Evolutionary conservation across 768 basidiomycete genomes (phyloP).

Genomic region (Strobilomyces echinocephalus): DNA sequence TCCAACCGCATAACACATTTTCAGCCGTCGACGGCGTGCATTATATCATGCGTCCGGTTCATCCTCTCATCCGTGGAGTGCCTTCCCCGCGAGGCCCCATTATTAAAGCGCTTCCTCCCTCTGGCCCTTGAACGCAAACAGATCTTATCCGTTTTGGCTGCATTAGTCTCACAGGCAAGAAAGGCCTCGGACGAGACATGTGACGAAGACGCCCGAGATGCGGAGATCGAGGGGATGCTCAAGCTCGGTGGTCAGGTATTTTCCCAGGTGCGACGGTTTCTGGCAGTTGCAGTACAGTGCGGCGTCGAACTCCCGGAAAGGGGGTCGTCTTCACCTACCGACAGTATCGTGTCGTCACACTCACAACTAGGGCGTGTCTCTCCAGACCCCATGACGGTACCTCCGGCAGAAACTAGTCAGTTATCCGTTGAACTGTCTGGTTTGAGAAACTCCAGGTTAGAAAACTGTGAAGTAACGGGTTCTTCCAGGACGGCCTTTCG

Average conservation of each 20-base stretch:
- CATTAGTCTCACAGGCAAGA: slow-evolving; percentile 77
- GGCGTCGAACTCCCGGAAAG: slow-evolving; percentile 63
- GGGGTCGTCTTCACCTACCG: slow-evolving; percentile 30
- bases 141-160: slow-evolving; percentile 75
- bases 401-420: slow-evolving; percentile 2
- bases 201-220: slow-evolving; percentile 42
- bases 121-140: slow-evolving; percentile 77
- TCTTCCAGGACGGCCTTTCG: slow-evolving; percentile 35
- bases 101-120: slow-evolving; percentile 59
- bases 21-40: slow-evolving; percentile 89
- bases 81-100: slow-evolving; percentile 71
- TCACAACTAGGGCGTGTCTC: slow-evolving; percentile 14
- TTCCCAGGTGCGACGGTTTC: slow-evolving; percentile 71
- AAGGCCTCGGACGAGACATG: slow-evolving; percentile 49
- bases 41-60: slow-evolving; percentile 89
- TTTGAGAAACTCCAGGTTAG: slow-evolving; percentile 31
- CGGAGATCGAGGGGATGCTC: slow-evolving; percentile 74
- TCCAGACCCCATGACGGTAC: slow-evolving; percentile 13
- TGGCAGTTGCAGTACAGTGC: slow-evolving; percentile 71
- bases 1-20: slow-evolving; percentile 78
- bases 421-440: slow-evolving; percentile 18
- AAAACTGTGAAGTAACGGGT: slow-evolving; percentile 17
- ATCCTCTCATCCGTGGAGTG: slow-evolving; percentile 82
- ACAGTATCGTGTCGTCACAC: slow-evolving; percentile 14
- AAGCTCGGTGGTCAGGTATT: slow-evolving; percentile 77